phyloP scores from a whole-genome alignment of 2,329 filamentous ascomycete species.

The Penicillium occitanis region DNA sequence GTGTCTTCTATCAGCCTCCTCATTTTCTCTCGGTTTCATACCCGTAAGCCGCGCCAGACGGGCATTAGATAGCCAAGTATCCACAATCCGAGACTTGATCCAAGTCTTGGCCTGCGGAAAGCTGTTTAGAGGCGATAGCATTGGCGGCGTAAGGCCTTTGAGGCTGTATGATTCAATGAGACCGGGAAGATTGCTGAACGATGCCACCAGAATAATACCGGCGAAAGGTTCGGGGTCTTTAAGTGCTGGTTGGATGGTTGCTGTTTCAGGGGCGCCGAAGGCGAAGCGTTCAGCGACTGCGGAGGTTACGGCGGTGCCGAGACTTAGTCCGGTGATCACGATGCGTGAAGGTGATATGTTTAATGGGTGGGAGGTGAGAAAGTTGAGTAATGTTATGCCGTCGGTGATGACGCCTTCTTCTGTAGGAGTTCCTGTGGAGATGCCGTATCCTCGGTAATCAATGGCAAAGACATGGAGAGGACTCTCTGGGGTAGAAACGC shows the following conservation, averaged over 20 bases:
- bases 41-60: slow-evolving; percentile 55
- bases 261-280: slow-evolving; percentile 38
- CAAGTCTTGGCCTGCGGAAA: slow-evolving; percentile 65
- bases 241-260: slow-evolving; percentile 42
- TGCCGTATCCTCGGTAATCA: slow-evolving; percentile 87
- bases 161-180: slow-evolving; percentile 77
- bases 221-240: slow-evolving; percentile 64
- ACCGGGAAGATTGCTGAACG: slow-evolving; percentile 71
- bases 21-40: slow-evolving; percentile 29
- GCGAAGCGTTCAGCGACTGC: slow-evolving; percentile 72
- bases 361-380: slow-evolving; percentile 57
- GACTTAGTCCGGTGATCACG: slow-evolving; percentile 78
- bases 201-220: slow-evolving; percentile 74
- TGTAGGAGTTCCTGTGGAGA: slow-evolving; percentile 74
- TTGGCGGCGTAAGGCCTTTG: slow-evolving; percentile 68
- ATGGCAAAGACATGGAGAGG: slow-evolving; percentile 77
- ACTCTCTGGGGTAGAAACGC: slow-evolving; percentile 63
- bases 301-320: slow-evolving; percentile 80
- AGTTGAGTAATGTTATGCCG: slow-evolving; percentile 70
- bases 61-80: slow-evolving; percentile 74
- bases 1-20: slow-evolving; percentile 55
- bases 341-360: slow-evolving; percentile 69
- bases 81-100: slow-evolving; percentile 65
- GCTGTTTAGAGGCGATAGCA: slow-evolving; percentile 70
- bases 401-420: slow-evolving; percentile 81